Percentiles rank a stretch among this genome's conserved stretches.
Evolutionary conservation across 129 eudicot species (phyloP).

Genomic region (Silybum marianum): DNA sequence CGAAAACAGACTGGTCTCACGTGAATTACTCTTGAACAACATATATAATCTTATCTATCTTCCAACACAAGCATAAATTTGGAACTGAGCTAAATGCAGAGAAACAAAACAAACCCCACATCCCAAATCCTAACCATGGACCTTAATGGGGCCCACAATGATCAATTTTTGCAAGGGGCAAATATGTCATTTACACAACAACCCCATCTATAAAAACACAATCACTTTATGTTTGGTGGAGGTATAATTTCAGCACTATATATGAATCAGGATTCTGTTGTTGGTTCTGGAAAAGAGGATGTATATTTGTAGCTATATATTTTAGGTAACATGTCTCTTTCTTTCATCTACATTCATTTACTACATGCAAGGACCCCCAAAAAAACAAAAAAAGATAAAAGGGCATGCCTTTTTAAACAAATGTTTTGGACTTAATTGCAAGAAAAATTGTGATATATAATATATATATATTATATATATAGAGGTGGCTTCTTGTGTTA

Average conservation of each 20-base stretch:
- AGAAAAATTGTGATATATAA: no score
- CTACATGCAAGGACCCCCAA: conserved; percentile 13
- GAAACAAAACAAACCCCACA: conserved; percentile 21
- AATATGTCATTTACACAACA: conserved; percentile 7
- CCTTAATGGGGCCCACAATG: conserved; percentile 22
- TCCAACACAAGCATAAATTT: conserved; percentile 36
- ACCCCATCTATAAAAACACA: conserved; percentile 15
- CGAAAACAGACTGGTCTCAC: no score
- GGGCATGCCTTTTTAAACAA: not conserved
- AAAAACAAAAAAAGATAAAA: not conserved
- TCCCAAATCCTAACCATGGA: conserved; percentile 24
- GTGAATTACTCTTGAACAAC: conserved; percentile 31
- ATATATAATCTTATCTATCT: conserved; percentile 32
- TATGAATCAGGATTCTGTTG: conserved; percentile 30
- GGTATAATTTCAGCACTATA: conserved; percentile 24
- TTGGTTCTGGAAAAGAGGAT: conserved; percentile 12
- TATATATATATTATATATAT: no score
- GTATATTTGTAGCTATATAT: conserved; percentile 27
- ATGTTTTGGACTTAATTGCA: not conserved
- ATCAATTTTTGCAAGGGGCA: conserved; percentile 22
- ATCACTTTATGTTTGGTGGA: conserved; percentile 26
- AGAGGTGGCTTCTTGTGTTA: no score
- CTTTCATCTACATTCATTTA: conserved; percentile 31
- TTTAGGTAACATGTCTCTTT: conserved; percentile 36
- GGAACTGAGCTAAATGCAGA: conserved; percentile 22